phyloP scores from a whole-genome alignment of 805 yeast genomes.

The Schizosaccharomyces lindneri region DNA sequence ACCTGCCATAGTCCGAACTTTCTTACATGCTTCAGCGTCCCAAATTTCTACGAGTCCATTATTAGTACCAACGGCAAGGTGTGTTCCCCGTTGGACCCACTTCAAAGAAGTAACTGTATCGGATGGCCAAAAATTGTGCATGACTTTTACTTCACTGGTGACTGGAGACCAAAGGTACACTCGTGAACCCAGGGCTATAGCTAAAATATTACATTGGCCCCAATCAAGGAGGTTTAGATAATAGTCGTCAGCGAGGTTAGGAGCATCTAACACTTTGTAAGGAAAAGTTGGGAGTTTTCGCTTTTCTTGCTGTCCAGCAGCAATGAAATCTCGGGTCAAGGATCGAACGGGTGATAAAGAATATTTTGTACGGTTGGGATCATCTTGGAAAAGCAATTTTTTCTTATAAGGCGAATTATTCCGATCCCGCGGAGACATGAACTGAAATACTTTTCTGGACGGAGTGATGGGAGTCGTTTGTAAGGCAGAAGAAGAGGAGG shows the following conservation, averaged over 20 bases:
- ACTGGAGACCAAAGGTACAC: constrained; percentile 62
- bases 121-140: constrained; percentile 44
- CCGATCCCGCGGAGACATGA: constrained; percentile 33
- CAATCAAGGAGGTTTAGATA: constrained; percentile 55
- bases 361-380: constrained; percentile 26
- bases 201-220: constrained; percentile 25
- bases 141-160: constrained; percentile 55
- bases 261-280: constrained; percentile 43
- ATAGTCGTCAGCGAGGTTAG: constrained; percentile 48
- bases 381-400: constrained; percentile 3
- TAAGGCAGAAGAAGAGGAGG: constrained; percentile 12
- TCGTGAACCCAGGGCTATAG: constrained; percentile 38
- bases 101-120: constrained; percentile 62
- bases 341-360: constrained; percentile 71
- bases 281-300: constrained; percentile 69
- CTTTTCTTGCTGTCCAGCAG: constrained; percentile 60
- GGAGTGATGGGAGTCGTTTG: constrained; percentile 11
- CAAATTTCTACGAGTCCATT: constrained; percentile 83
- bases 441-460: constrained; percentile 43
- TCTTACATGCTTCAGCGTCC: constrained; percentile 65
- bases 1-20: constrained; percentile 81
- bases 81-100: constrained; percentile 91
- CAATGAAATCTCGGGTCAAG: constrained; percentile 53
- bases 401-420: constrained; percentile 20
- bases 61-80: constrained; percentile 74